Percentiles rank a stretch among this genome's conserved stretches.
These are phyloP conservation scores for Fulvia fulva DNA, from an alignment of 2,329 filamentous ascomycete genomes.

Conservation along the genomic window DNA sequence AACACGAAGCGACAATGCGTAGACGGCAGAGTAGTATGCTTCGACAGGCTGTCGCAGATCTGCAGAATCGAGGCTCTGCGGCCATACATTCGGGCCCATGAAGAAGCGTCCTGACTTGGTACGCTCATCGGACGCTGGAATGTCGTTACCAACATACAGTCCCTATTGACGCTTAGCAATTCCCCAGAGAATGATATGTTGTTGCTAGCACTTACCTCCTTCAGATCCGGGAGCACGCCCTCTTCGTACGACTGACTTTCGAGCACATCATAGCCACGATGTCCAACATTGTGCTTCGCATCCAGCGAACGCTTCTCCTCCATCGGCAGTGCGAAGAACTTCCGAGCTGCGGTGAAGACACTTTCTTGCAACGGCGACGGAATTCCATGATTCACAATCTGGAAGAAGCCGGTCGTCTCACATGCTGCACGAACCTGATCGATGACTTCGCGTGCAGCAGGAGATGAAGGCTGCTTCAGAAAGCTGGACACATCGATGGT, in stretches of 20 bases:
- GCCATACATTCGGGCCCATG: slow-evolving; percentile 42
- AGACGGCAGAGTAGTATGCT: slow-evolving; percentile 6
- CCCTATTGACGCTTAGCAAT: slow-evolving; percentile 9
- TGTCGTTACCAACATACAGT: slow-evolving; percentile 42
- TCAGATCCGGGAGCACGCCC: background rate
- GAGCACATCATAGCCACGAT: slow-evolving; percentile 9
- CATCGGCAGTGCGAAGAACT: slow-evolving; percentile 40
- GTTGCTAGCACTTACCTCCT: background rate
- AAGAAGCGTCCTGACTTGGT: slow-evolving; percentile 1
- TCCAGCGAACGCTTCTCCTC: slow-evolving; percentile 39
- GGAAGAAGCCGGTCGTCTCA: slow-evolving; percentile 40
- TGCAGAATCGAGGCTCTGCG: slow-evolving; percentile 26
- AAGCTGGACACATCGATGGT: slow-evolving; percentile 41
- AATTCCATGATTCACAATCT: slow-evolving; percentile 42
- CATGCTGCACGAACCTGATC: background rate
- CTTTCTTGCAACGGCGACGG: slow-evolving; percentile 37
- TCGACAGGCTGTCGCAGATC: slow-evolving; percentile 26
- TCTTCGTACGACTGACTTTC: slow-evolving; percentile 18
- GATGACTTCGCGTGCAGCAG: slow-evolving; percentile 22
- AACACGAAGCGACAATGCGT: background rate
- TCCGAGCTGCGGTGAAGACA: slow-evolving; percentile 38
- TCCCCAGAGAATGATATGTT: background rate
- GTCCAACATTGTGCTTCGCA: slow-evolving; percentile 6
- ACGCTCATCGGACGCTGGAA: background rate
- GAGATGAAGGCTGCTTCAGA: slow-evolving; percentile 22